phyloP scores from a whole-genome alignment of 805 yeast genomes.

The Yamadazyma tumulicola region DNA sequence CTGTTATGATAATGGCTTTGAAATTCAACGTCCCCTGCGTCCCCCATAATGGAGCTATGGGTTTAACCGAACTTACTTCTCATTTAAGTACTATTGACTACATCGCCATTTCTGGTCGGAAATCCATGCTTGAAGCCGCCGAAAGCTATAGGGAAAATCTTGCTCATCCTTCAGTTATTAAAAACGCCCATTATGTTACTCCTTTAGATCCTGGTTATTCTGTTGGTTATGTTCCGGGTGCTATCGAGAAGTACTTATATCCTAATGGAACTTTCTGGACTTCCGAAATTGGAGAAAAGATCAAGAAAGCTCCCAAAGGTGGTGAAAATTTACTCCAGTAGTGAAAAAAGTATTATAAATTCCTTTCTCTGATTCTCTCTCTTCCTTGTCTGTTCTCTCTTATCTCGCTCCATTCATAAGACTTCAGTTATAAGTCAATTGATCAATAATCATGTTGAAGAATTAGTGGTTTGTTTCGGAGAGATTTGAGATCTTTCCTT shows the following conservation, averaged over 20 bases:
- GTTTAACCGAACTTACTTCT: slow-evolving; percentile 14
- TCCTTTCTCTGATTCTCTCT: too few relatives aligned
- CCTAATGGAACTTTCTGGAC: slow-evolving; percentile 15
- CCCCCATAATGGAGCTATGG: slow-evolving; percentile 17
- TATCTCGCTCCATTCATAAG: too few relatives aligned
- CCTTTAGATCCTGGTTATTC: slow-evolving; percentile 16
- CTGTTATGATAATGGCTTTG: slow-evolving; percentile 16
- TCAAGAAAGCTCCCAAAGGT: slow-evolving; percentile 14
- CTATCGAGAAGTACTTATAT: slow-evolving; percentile 11
- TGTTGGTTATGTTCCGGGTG: slow-evolving; percentile 14
- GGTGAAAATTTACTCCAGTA: slow-evolving; percentile 9
- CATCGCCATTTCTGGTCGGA: slow-evolving; percentile 12
- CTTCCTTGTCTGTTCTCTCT: too few relatives aligned
- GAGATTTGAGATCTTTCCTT: too few relatives aligned
- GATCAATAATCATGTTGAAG: too few relatives aligned
- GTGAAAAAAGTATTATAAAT: too few relatives aligned
- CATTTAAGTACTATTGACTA: slow-evolving; percentile 14
- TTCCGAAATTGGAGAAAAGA: slow-evolving; percentile 16
- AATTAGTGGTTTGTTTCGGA: too few relatives aligned
- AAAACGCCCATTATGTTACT: slow-evolving; percentile 15
- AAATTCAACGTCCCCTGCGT: slow-evolving; percentile 14
- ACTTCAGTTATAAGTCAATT: too few relatives aligned
- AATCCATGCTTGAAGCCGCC: slow-evolving; percentile 16
- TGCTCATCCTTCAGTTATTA: slow-evolving; percentile 12
- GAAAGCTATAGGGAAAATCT: slow-evolving; percentile 15